phyloP scores from a whole-genome alignment of 139 green algal species.

The Tetraselmis chui region DNA sequence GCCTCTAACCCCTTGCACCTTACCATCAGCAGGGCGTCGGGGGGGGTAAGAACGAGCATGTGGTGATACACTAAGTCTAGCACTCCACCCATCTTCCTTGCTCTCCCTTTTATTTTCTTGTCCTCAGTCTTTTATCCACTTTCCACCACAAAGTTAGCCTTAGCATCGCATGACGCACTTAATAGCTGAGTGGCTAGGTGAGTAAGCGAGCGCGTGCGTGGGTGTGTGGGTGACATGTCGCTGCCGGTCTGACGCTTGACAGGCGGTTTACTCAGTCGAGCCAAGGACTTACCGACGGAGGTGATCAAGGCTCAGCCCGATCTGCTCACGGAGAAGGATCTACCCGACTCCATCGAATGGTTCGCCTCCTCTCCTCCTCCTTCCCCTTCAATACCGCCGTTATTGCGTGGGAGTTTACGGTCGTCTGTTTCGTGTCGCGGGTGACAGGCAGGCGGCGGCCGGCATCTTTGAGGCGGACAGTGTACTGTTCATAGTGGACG shows the following conservation, averaged over 20 bases:
- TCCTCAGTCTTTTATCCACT: too few species aligned
- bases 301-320: neutral
- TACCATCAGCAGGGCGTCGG: too few species aligned
- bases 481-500: conserved; percentile 86
- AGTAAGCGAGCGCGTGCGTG: too few species aligned
- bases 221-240: too few species aligned
- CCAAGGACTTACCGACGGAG: neutral
- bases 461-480: conserved; percentile 80
- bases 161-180: too few species aligned
- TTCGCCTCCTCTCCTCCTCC: neutral
- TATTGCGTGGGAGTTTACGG: conserved; percentile 19
- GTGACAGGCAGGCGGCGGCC: conserved; percentile 83
- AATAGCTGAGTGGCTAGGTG: too few species aligned
- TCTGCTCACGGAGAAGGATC: neutral
- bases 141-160: too few species aligned
- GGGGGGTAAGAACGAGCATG: too few species aligned
- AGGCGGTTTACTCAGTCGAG: neutral
- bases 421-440: conserved; percentile 38
- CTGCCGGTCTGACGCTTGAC: too few species aligned
- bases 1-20: too few species aligned
- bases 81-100: too few species aligned
- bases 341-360: conserved; percentile 1
- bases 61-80: too few species aligned
- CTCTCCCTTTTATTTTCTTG: neutral
- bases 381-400: neutral